Conservation (phyloP, 2,329 filamentous ascomycete genomes). For the Ophiocordyceps camponoti-saundersi region DNA sequence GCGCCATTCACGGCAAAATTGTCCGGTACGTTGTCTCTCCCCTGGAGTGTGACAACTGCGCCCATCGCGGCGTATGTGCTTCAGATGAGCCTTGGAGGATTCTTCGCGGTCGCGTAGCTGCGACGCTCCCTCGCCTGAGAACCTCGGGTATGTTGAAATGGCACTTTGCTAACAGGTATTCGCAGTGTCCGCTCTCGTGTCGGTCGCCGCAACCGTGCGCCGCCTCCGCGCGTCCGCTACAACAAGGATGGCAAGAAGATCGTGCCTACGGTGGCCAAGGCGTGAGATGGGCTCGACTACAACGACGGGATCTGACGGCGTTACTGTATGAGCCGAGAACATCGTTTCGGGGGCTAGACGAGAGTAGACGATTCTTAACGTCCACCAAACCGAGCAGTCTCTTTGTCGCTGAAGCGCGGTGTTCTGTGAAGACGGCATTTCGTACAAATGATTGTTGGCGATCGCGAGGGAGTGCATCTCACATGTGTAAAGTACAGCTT, state of each 20-base stretch:
- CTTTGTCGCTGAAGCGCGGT: background rate
- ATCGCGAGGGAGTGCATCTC: background rate
- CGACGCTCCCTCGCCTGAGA: background rate
- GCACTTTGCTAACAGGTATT: conserved; percentile 20
- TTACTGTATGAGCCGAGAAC: conserved; percentile 18
- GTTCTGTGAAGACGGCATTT: background rate
- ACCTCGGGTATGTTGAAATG: conserved; percentile 11
- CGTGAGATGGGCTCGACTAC: conserved; percentile 15
- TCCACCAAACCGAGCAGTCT: background rate
- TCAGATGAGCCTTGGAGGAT: conserved; percentile 44
- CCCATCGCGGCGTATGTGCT: conserved; percentile 26
- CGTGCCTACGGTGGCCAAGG: conserved; percentile 47
- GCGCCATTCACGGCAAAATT: conserved; percentile 99
- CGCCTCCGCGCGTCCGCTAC: conserved; percentile 93
- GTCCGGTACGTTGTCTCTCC: conserved; percentile 74
- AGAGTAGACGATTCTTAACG: background rate
- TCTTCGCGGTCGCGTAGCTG: background rate
- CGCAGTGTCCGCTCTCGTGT: conserved; percentile 86
- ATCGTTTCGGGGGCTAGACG: background rate
- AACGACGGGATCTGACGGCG: conserved; percentile 21
- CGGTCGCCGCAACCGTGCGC: conserved; percentile 96
- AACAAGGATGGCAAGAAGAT: conserved; percentile 99
- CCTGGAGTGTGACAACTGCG: conserved; percentile 41
- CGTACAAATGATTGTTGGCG: background rate
- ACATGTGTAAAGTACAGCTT: background rate